A percentile compares a stretch with the other conserved stretches of the same genome.
phyloP scores from a whole-genome alignment of 2,329 filamentous ascomycete genomes.

The Aspergillus bombycis region DNA sequence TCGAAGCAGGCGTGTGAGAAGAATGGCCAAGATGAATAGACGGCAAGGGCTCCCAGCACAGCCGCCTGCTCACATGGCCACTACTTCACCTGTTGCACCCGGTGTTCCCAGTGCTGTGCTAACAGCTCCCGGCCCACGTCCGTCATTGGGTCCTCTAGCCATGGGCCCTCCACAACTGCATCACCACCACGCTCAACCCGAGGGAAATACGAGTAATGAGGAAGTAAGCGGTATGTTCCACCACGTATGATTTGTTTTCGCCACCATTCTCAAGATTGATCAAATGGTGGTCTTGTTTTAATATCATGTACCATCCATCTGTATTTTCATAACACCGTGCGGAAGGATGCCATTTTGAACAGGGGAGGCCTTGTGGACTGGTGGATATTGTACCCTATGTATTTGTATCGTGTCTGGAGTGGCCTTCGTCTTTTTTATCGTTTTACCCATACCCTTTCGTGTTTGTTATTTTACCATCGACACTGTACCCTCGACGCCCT shows the following conservation, averaged over 20 bases:
- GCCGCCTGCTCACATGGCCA: conserved; percentile 67
- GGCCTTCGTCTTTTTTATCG: conserved; percentile 9
- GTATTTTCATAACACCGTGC: conserved; percentile 4
- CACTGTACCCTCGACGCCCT: conserved; percentile 17
- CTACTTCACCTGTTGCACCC: conserved; percentile 61
- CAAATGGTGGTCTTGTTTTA: conserved; percentile 13
- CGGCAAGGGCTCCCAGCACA: conserved; percentile 72
- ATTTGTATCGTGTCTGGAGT: conserved; percentile 15
- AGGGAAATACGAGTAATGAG: conserved; percentile 63
- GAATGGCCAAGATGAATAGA: conserved; percentile 94
- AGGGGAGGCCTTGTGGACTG: conserved; percentile 7
- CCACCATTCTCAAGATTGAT: conserved; percentile 11
- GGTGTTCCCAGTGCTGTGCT: conserved; percentile 66
- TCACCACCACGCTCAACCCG: conserved; percentile 73
- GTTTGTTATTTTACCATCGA: conserved; percentile 25
- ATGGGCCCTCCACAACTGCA: conserved; percentile 71
- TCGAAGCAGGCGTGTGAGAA: conserved; percentile 85
- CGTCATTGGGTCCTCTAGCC: conserved; percentile 60
- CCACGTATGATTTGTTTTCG: conserved; percentile 70
- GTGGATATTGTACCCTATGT: conserved; percentile 14
- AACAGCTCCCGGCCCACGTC: conserved; percentile 43
- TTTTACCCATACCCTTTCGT: conserved; percentile 27
- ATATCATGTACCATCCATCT: conserved; percentile 13
- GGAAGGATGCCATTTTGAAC: conserved; percentile 10
- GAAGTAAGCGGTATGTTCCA: conserved; percentile 98